Conservation (phyloP, 176 grass and related monocot species). For the Aegilops longissima region DNA sequence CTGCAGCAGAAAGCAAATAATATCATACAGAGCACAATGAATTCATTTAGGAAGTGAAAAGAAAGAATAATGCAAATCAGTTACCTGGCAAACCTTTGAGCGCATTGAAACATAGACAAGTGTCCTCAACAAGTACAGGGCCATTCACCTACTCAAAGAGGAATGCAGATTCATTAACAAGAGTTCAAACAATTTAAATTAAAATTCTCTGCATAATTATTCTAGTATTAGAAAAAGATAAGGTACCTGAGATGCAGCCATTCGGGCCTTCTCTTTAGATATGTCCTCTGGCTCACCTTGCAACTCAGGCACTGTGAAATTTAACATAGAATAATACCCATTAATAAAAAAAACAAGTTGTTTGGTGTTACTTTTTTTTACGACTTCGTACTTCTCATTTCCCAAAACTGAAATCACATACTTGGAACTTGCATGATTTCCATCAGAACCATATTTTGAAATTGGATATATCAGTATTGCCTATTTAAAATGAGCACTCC, state of each 20-base stretch:
- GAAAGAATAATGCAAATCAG: constrained; percentile 12
- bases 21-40: constrained; percentile 30
- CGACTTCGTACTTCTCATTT: too few species aligned
- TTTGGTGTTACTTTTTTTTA: neutral
- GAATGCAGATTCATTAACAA: constrained; percentile 22
- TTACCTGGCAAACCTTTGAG: constrained; percentile 91
- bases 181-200: neutral
- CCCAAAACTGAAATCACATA: neutral
- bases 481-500: neutral
- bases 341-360: neutral
- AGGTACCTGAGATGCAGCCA: constrained; percentile 76
- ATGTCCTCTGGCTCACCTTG: constrained; percentile 97
- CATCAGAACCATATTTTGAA: constrained; percentile 4
- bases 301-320: constrained; percentile 78
- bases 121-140: constrained; percentile 94
- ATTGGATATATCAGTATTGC: neutral
- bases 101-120: constrained; percentile 97
- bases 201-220: neutral
- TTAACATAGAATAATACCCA: neutral
- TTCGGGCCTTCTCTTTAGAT: constrained; percentile 92
- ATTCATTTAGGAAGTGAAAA: constrained; percentile 20
- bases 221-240: neutral
- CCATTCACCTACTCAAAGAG: constrained; percentile 66
- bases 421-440: neutral
- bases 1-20: constrained; percentile 48